These are phyloP conservation scores for Dactylonectria macrodidyma DNA, from an alignment of 2,329 filamentous ascomycete species.

Conservation along the genomic window DNA sequence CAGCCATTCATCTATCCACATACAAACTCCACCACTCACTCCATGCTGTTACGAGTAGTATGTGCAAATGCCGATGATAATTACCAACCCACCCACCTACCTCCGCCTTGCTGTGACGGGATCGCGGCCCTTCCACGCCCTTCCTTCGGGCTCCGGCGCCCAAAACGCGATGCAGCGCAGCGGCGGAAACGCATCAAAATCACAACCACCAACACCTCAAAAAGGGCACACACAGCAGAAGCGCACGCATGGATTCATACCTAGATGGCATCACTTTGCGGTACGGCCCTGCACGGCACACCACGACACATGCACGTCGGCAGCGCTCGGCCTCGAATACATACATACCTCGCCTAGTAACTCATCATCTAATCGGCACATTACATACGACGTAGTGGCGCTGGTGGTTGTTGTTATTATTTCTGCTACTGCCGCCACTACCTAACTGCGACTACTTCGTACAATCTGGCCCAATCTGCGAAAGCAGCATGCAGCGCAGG, in stretches of 20 bases:
- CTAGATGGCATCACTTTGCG: constrained; percentile 2
- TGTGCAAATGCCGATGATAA: constrained; percentile 2
- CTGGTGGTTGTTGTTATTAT: constrained; percentile 6
- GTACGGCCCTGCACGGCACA: constrained; percentile 2
- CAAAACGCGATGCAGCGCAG: neutral
- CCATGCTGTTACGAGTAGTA: neutral
- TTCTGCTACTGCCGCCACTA: neutral
- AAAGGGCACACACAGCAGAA: constrained; percentile 8
- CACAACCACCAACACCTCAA: neutral
- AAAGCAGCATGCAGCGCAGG: neutral
- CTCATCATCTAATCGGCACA: neutral
- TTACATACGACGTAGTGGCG: too few species aligned
- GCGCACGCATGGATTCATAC: neutral
- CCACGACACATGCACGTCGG: neutral
- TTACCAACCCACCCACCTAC: constrained; percentile 2
- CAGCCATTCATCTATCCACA: constrained; percentile 7
- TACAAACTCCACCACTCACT: constrained; percentile 21
- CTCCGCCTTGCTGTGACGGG: constrained; percentile 8
- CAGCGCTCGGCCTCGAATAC: neutral
- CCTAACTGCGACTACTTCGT: neutral
- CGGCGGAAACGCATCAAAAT: constrained; percentile 8
- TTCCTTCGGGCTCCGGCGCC: constrained; percentile 19
- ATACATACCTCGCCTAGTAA: neutral
- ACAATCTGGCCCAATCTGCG: neutral
- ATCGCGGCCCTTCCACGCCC: constrained; percentile 22